phyloP scores from a whole-genome alignment of 192 early-diverging fungal species.

The Diversispora epigaea region DNA sequence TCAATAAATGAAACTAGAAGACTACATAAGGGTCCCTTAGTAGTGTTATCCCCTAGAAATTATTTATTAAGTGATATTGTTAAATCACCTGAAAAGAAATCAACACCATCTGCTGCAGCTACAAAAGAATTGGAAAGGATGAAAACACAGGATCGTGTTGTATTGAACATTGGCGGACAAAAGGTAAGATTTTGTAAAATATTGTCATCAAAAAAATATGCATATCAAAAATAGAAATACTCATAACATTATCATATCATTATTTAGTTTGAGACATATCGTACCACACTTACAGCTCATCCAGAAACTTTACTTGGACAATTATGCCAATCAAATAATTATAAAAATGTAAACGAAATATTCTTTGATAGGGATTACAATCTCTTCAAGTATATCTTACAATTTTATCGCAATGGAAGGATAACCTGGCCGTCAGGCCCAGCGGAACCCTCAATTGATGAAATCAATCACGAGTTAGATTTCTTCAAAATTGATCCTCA shows the following conservation, averaged over 20 bases:
- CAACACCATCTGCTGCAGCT: neutral
- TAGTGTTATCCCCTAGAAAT: no score
- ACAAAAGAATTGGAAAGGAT: neutral
- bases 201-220: neutral
- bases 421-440: neutral
- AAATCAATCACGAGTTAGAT: neutral
- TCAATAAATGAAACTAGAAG: no score
- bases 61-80: no score
- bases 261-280: slow-evolving; percentile 13
- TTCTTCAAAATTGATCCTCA: neutral
- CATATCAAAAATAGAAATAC: neutral
- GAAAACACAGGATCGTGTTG: neutral
- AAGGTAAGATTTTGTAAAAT: neutral
- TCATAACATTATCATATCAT: neutral
- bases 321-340: neutral
- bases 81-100: no score
- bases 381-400: neutral
- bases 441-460: neutral
- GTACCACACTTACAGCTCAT: neutral
- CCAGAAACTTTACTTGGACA: slow-evolving; percentile 12
- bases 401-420: slow-evolving; percentile 7
- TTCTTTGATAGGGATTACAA: slow-evolving; percentile 16
- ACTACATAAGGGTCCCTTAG: no score
- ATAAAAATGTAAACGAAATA: neutral
- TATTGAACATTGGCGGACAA: neutral